Evolutionary conservation across 495 filamentous ascomycete genomes (phyloP), one percentile per base, ranked within the genome.

Genomic region (Viridothelium virens): DNA sequence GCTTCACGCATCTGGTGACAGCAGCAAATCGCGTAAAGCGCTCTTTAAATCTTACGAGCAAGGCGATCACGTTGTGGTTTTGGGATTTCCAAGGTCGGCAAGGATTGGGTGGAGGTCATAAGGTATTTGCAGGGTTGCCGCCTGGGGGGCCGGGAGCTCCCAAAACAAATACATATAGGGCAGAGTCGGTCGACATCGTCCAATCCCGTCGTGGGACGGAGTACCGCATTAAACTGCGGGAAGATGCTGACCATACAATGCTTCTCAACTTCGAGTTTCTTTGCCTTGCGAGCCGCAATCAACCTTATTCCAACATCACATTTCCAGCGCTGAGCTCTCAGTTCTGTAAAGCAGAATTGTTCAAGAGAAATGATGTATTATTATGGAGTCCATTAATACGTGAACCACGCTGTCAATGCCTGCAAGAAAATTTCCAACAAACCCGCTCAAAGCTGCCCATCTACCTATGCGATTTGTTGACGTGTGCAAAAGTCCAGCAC

Each of bases 41-140:
- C 48, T 53, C 48, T 16, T 14, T 18, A 12, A 16, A 5, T 53
- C 25, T 5, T 14, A 5, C 5, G 53, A 36, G 14, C 31, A 36
- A 59, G 53, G 7, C 14, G 53, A 36, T 59, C 53, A 59, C 53
- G 53, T 59, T 59, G 53, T 31, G 36, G 53, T 59, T 59, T 59
- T 33, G 25, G 31, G 10, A 34, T 59, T 59, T 59, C 53, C 53
- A 59, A 59, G 53, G 5, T 14, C 3, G 53, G 53, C 4, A 59
- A 44, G 31, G 36, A 59, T 31, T 31, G 18, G 9, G 48, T 53
- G 1, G 48, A 53, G 48, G n/a, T 53, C 48, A 25, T 31, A 12
- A 53, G 48, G 48, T 18, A 16, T 25, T 25, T 25, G 25, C 25
- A 25, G 25, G 25, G 25, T 25, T 25, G 25, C 25, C 25, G 25